phyloP scores from a whole-genome alignment of 2,329 filamentous ascomycete species.

The Colletotrichum ledebouriae region DNA sequence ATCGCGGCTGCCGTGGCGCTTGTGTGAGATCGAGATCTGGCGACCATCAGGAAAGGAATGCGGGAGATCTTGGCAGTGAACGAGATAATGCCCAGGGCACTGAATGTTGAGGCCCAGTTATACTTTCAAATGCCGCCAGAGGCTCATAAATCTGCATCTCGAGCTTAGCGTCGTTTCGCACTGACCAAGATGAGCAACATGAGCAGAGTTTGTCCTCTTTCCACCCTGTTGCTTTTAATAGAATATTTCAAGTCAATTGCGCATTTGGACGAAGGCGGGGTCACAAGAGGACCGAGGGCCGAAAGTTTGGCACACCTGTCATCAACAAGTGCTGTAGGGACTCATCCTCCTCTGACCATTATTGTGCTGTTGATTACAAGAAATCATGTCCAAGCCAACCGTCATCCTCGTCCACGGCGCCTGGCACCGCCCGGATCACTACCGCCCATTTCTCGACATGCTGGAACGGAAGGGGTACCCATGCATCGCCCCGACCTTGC shows the following conservation, averaged over 20 bases:
- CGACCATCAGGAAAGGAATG: no score
- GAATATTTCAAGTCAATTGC: no score
- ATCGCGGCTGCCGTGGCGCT: conserved; percentile 19
- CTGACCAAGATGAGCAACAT: background rate
- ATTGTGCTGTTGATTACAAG: no score
- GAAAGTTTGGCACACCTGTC: no score
- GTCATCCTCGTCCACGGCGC: conserved; percentile 28
- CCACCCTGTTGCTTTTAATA: no score
- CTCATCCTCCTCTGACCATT: no score
- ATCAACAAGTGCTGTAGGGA: background rate
- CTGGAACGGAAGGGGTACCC: conserved; percentile 6
- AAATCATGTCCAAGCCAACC: conserved; percentile 6
- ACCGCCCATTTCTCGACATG: conserved; percentile 1
- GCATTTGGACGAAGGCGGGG: background rate
- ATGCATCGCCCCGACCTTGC: conserved; percentile 5
- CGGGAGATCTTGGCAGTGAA: no score
- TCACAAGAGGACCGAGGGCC: background rate
- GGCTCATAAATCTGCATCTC: no score
- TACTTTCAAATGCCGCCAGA: no score
- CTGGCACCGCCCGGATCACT: conserved; percentile 30
- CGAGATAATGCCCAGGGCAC: no score
- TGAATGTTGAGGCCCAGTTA: no score
- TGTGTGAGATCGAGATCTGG: background rate
- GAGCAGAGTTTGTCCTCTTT: background rate
- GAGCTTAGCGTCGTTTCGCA: no score